Evolutionary conservation across 2,329 filamentous ascomycete genomes (phyloP), one percentile per base, ranked within the genome.

Genomic region (Aciculosporium take): DNA sequence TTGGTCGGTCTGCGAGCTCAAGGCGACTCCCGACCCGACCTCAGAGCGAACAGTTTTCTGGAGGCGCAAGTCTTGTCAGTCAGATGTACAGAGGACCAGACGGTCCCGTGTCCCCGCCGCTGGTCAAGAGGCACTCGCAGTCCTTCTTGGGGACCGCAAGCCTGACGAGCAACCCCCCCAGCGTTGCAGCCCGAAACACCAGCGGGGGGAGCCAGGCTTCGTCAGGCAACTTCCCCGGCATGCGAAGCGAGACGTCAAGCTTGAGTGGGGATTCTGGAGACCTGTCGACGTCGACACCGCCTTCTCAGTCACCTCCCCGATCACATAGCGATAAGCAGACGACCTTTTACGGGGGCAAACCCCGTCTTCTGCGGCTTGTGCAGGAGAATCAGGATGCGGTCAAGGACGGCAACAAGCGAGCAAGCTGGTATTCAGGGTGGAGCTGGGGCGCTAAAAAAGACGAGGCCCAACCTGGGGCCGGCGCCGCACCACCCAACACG

Each of bases 1-100:
- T 69, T 47, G 70, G 61, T 47, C 74, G 68, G 47, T 68, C 66
- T 20, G 60, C 67, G 36, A 76, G 71, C 59, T 67, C 68, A 40
- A 69, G 73, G 46, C 69, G 68, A 45, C 57, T 58, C 8, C 15
- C 29, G 13, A 15, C 39, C 39, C 66, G 76, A 30, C 77, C 77
- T 42, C 74, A 74, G 63, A 79, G 74, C 52, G 76, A 81, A 51
- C 76, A 81, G 58, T 74, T 66, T 53, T 72, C 71, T 0, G 64
- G 64, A 34, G 79, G 78, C 15, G 82, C 84, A 7, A 76, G 72
- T 45, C 74, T 94, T 24, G 81, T 94, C 37, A 85, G 84, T 52
- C 87, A 88, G 60, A 94, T 94, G 83, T 93, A 93, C 65, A 81
- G 80, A 54, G 81, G 81, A 12, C 74, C 78, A 8, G 73, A 81